phyloP scores from a whole-genome alignment of 495 filamentous ascomycete genomes.

The Mycothermus thermophilus region DNA sequence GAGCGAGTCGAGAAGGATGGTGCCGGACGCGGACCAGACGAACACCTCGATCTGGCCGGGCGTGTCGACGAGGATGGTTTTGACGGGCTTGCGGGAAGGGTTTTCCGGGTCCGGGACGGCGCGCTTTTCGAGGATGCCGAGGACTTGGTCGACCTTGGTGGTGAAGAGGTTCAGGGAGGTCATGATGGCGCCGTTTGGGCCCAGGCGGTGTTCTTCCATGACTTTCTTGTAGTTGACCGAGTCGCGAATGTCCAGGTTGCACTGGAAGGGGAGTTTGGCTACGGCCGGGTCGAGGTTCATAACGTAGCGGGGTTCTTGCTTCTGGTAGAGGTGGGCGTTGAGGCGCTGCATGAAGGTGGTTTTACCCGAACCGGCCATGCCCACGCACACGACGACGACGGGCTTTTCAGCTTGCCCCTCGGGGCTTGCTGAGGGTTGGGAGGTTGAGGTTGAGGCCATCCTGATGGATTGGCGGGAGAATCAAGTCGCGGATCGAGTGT shows the following conservation, averaged over 20 bases:
- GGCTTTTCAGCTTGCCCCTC: constrained; percentile 20
- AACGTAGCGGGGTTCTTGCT: constrained; percentile 69
- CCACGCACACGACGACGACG: constrained; percentile 76
- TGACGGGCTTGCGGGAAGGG: constrained; percentile 49
- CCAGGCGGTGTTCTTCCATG: constrained; percentile 97
- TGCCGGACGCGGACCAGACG: constrained; percentile 88
- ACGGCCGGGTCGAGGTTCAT: constrained; percentile 97
- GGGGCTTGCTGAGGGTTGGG: constrained; percentile 3
- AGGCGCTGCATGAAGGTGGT: constrained; percentile 98
- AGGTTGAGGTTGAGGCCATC: constrained; percentile 4
- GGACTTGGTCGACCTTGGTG: constrained; percentile 93
- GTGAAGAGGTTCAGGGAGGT: constrained; percentile 93
- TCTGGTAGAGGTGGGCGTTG: constrained; percentile 72
- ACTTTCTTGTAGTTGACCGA: constrained; percentile 99
- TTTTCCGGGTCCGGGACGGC: constrained; percentile 48
- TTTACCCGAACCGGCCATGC: constrained; percentile 97
- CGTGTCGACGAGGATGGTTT: constrained; percentile 84
- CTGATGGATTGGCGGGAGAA: too few species aligned
- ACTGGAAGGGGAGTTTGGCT: constrained; percentile 85
- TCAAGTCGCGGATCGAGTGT: too few species aligned
- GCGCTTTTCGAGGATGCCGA: constrained; percentile 79
- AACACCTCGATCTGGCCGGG: constrained; percentile 98
- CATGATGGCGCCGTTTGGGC: constrained; percentile 94
- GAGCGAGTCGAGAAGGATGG: constrained; percentile 83
- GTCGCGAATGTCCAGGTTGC: constrained; percentile 98